These are phyloP conservation scores for Coniosporium tulheliwenetii DNA, from an alignment of 2,329 filamentous ascomycete genomes.

Conservation along the genomic window DNA sequence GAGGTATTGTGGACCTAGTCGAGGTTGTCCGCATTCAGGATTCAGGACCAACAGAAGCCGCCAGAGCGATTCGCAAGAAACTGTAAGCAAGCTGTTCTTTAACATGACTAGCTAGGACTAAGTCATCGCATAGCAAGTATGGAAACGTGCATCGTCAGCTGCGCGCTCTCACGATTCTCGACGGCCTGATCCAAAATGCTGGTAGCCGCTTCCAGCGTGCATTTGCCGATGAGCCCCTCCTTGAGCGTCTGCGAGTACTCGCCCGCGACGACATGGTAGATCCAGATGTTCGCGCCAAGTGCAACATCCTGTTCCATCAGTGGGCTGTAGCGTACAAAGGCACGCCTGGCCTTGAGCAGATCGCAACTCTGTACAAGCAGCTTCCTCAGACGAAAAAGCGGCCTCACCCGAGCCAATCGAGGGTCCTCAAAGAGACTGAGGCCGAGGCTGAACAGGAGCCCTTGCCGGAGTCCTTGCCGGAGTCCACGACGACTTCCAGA, in stretches of 20 bases:
- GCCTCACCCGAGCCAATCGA: conserved; percentile 52
- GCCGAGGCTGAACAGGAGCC: conserved; percentile 51
- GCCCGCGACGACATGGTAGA: conserved; percentile 77
- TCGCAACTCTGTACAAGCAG: conserved; percentile 64
- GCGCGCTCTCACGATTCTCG: conserved; percentile 72
- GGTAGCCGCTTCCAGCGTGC: conserved; percentile 71
- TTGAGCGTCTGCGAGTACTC: conserved; percentile 80
- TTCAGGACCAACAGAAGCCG: conserved; percentile 75
- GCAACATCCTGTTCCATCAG: conserved; percentile 67
- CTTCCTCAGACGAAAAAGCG: conserved; percentile 45
- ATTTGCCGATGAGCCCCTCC: conserved; percentile 79
- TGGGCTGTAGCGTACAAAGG: conserved; percentile 76
- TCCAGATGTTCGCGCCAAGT: conserved; percentile 73
- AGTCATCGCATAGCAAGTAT: conserved; percentile 52
- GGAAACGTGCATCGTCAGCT: conserved; percentile 87
- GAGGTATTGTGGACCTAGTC: conserved; percentile 83
- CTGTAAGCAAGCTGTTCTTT: conserved; percentile 35
- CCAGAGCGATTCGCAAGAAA: conserved; percentile 88
- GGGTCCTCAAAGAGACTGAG: conserved; percentile 68
- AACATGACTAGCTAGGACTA: conserved; percentile 1
- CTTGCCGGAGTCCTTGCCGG: background rate
- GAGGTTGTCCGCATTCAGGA: conserved; percentile 85
- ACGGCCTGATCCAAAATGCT: conserved; percentile 89
- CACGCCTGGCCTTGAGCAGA: conserved; percentile 62
- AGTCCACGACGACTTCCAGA: background rate